A percentile compares a stretch with the other conserved stretches of the same genome.
Conservation (phyloP, 2,329 filamentous ascomycete genomes). For the Colletotrichum sojae region DNA sequence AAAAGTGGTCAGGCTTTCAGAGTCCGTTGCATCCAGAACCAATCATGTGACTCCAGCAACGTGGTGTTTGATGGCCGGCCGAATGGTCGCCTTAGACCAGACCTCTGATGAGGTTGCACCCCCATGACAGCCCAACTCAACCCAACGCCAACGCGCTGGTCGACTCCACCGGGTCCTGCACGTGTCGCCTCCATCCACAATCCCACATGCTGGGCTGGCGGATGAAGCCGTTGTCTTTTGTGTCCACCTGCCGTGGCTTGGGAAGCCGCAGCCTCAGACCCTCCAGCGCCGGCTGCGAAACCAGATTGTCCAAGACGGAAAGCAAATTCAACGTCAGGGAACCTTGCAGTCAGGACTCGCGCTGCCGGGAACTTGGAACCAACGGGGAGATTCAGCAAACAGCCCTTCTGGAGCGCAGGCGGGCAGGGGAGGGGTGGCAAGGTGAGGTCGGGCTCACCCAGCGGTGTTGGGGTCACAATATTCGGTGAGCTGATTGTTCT, state of each 20-base stretch:
- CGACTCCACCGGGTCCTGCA: slow-evolving; percentile 29
- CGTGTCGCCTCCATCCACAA: slow-evolving; percentile 11
- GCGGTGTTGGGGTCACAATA: slow-evolving; percentile 4
- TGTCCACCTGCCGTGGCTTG: slow-evolving; percentile 24
- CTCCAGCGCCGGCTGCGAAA: background rate
- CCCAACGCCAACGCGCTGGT: slow-evolving; percentile 25
- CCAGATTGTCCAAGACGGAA: slow-evolving; percentile 20
- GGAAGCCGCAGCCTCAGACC: background rate
- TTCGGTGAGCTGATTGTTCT: slow-evolving; percentile 15
- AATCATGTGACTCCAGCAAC: slow-evolving; percentile 25
- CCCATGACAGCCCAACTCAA: slow-evolving; percentile 33
- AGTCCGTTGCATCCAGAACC: slow-evolving; percentile 3
- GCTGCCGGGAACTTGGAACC: slow-evolving; percentile 32
- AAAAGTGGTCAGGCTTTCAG: background rate
- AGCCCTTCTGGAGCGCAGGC: slow-evolving; percentile 16
- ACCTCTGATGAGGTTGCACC: slow-evolving; percentile 34
- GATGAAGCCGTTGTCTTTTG: slow-evolving; percentile 37
- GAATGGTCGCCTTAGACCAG: slow-evolving; percentile 13
- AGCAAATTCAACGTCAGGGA: slow-evolving; percentile 7
- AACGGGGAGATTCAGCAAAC: slow-evolving; percentile 29
- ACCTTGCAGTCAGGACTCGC: slow-evolving; percentile 18
- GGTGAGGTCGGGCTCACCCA: slow-evolving; percentile 3
- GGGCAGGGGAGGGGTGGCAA: slow-evolving; percentile 9
- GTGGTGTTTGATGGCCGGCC: slow-evolving; percentile 6
- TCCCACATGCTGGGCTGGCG: slow-evolving; percentile 35